Evolutionary conservation across 148 eudicot genomes (phyloP).

Genomic region (Spergularia marina): DNA sequence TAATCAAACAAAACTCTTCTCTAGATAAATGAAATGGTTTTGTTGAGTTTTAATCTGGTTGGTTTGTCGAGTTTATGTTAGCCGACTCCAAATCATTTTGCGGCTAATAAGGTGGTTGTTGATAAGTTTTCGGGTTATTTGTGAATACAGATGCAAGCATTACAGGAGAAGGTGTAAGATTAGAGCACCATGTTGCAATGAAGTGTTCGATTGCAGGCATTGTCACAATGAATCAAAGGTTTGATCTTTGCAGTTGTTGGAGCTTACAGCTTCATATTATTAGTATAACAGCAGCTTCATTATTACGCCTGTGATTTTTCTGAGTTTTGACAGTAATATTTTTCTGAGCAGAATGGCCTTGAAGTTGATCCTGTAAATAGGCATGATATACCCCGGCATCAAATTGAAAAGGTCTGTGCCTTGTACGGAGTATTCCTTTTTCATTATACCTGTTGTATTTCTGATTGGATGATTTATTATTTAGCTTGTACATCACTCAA

Average conservation of each 20-base stretch:
- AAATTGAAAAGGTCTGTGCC: conserved; percentile 52
- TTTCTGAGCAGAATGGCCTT: conserved; percentile 49
- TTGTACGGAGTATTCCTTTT: neutral
- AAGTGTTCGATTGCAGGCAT: conserved; percentile 69
- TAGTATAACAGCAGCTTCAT: neutral
- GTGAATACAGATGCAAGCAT: conserved; percentile 58
- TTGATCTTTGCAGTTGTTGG: neutral
- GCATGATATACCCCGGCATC: conserved; percentile 71
- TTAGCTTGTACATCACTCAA: neutral
- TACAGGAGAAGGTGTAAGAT: conserved; percentile 75
- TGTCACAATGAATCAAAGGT: conserved; percentile 88
- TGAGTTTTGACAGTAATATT: conserved; percentile 3
- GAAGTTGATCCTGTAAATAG: conserved; percentile 48
- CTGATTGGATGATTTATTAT: no score
- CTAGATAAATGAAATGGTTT: neutral
- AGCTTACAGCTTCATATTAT: neutral
- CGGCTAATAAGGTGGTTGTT: no score
- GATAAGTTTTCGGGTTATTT: neutral
- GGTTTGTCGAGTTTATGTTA: no score
- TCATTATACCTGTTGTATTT: neutral
- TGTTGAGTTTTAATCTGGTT: neutral
- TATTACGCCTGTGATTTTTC: neutral
- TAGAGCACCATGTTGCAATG: conserved; percentile 78
- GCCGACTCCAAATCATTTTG: no score
- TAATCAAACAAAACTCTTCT: no score